phyloP scores from a whole-genome alignment of 148 eudicot genomes.

The Rhododendron mucronatum region DNA sequence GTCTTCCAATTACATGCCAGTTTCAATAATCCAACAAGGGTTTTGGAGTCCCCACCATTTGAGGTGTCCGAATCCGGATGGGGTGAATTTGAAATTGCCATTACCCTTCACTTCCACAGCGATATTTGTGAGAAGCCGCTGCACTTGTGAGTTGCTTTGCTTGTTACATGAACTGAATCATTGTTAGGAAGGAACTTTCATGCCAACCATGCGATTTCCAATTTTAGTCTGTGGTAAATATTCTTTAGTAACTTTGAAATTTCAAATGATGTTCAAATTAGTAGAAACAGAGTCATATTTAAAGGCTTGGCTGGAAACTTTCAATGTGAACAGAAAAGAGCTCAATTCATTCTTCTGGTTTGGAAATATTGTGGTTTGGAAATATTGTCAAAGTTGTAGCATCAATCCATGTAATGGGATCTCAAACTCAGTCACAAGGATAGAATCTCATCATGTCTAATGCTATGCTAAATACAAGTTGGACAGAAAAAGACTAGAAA shows the following conservation, averaged over 20 bases:
- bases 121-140: constrained; percentile 73
- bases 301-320: not conserved
- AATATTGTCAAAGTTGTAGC: not conserved
- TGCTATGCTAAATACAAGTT: not conserved
- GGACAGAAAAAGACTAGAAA: not conserved
- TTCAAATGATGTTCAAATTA: not conserved
- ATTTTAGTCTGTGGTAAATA: not conserved
- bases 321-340: not conserved
- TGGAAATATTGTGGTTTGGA: not conserved
- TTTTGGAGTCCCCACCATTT: constrained; percentile 73
- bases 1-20: constrained; percentile 92
- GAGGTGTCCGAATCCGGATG: constrained; percentile 86
- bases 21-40: constrained; percentile 78
- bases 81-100: constrained; percentile 97
- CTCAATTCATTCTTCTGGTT: not conserved
- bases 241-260: not conserved
- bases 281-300: not conserved
- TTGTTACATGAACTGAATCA: not conserved
- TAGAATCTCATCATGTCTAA: not conserved
- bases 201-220: not conserved
- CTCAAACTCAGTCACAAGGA: not conserved
- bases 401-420: not conserved
- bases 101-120: constrained; percentile 76
- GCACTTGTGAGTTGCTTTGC: constrained; percentile 63
- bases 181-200: not conserved